These are phyloP conservation scores for Suhomyces anneliseae DNA, from an alignment of 1,139 yeast species.

Conservation along the genomic window DNA sequence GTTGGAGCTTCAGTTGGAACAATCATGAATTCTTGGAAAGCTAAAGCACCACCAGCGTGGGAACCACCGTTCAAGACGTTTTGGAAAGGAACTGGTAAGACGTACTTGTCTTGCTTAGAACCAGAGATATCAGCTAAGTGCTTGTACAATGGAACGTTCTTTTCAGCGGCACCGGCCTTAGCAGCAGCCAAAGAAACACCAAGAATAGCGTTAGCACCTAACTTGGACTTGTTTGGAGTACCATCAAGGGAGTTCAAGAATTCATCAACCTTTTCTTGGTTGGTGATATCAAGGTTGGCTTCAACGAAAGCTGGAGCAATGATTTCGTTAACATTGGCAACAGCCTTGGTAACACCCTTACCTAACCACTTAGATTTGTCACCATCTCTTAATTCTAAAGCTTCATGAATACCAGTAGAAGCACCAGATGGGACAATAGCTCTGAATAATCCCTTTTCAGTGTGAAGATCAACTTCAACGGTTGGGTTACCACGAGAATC, in stretches of 20 bases:
- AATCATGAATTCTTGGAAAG: slow-evolving; percentile 98
- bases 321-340: slow-evolving; percentile 82
- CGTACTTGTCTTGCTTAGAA: slow-evolving; percentile 58
- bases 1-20: slow-evolving; percentile 86
- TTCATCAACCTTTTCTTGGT: slow-evolving; percentile 79
- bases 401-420: slow-evolving; percentile 93
- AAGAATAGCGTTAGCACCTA: slow-evolving; percentile 94
- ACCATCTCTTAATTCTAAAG: slow-evolving; percentile 92
- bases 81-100: slow-evolving; percentile 94
- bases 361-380: slow-evolving; percentile 94
- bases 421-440: slow-evolving; percentile 97
- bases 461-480: slow-evolving; percentile 89
- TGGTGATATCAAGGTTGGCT: slow-evolving; percentile 70
- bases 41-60: slow-evolving; percentile 98
- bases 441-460: slow-evolving; percentile 85
- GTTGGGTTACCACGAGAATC: slow-evolving; percentile 99
- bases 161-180: slow-evolving; percentile 93
- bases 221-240: slow-evolving; percentile 89
- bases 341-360: slow-evolving; percentile 93
- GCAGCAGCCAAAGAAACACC: slow-evolving; percentile 94
- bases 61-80: slow-evolving; percentile 98
- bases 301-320: slow-evolving; percentile 86
- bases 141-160: slow-evolving; percentile 80
- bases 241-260: slow-evolving; percentile 82
- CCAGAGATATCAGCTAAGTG: slow-evolving; percentile 76